phyloP scores from a whole-genome alignment of 2,329 filamentous ascomycete species.

The Colletotrichum sansevieriae region DNA sequence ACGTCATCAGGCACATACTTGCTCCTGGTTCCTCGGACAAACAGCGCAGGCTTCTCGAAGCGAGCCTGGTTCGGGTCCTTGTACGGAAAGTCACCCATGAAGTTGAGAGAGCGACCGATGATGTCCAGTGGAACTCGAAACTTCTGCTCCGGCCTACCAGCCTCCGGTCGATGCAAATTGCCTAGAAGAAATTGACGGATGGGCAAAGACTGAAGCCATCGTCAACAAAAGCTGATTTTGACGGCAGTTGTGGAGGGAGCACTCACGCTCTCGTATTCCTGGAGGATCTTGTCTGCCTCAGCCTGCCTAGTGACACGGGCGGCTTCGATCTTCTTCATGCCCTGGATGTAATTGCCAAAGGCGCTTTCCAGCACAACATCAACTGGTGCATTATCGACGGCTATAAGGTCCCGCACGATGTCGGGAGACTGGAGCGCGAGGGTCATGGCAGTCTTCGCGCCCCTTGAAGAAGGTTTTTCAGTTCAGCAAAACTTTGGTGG shows the following conservation, averaged over 20 bases:
- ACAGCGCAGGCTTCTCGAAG: conserved; percentile 83
- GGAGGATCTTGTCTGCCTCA: conserved; percentile 85
- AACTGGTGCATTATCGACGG: conserved; percentile 93
- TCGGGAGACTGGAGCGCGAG: conserved; percentile 80
- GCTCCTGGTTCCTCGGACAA: conserved; percentile 83
- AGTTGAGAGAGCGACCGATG: conserved; percentile 75
- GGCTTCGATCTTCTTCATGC: conserved; percentile 85
- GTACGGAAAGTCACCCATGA: conserved; percentile 92
- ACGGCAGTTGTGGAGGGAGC: background rate
- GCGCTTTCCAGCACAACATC: conserved; percentile 80
- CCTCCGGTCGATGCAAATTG: conserved; percentile 75
- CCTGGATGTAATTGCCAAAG: conserved; percentile 85
- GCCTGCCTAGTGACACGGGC: conserved; percentile 75
- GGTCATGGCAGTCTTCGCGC: conserved; percentile 93
- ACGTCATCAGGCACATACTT: conserved; percentile 85
- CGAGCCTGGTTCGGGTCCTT: conserved; percentile 75
- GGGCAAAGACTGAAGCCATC: conserved; percentile 66
- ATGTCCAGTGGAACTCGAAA: conserved; percentile 85
- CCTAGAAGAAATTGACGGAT: conserved; percentile 94
- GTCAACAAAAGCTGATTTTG: background rate
- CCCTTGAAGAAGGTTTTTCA: conserved; percentile 61
- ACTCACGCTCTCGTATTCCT: conserved; percentile 76
- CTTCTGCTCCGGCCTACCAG: conserved; percentile 66
- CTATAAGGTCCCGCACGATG: conserved; percentile 77
- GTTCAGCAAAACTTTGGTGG: too few species aligned